These are phyloP conservation scores for Sarocladium oryzae DNA, from an alignment of 2,329 filamentous ascomycete genomes.

Conservation along the genomic window DNA sequence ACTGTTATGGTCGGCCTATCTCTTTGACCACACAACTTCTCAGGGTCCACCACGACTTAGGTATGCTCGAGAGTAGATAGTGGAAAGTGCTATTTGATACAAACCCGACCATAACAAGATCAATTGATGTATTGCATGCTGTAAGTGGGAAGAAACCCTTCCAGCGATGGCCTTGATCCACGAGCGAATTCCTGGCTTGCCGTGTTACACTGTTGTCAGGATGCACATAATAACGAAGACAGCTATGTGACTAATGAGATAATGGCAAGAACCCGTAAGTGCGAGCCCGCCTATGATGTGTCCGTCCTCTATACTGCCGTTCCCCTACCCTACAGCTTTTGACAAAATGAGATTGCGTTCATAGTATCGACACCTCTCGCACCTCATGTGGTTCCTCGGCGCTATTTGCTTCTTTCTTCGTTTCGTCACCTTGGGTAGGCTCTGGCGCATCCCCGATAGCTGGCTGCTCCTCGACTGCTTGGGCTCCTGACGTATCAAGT, in stretches of 20 bases:
- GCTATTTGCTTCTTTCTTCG: neutral
- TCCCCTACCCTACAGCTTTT: neutral
- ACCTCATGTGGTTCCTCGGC: neutral
- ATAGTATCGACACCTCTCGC: neutral
- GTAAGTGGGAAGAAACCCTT: no score
- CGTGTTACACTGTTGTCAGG: neutral
- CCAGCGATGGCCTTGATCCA: no score
- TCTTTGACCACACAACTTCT: no score
- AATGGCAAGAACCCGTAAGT: no score
- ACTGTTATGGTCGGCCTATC: no score
- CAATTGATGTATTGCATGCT: no score
- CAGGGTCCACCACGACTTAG: no score
- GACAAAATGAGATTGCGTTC: neutral
- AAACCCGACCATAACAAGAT: no score
- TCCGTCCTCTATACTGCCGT: neutral
- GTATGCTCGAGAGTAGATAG: no score
- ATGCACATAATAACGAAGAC: neutral
- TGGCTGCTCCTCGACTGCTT: conserved; percentile 10
- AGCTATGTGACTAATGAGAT: no score
- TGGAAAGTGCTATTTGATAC: no score
- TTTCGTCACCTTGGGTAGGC: conserved; percentile 9
- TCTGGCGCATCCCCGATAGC: neutral
- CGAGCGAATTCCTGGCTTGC: no score
- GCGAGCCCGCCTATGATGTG: neutral
- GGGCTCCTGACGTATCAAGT: conserved; percentile 34